A percentile compares a stretch with the other conserved stretches of the same genome.
Evolutionary conservation across 78 protist species (phyloP).

Genomic region (Dictyostelium brefeldianum): DNA sequence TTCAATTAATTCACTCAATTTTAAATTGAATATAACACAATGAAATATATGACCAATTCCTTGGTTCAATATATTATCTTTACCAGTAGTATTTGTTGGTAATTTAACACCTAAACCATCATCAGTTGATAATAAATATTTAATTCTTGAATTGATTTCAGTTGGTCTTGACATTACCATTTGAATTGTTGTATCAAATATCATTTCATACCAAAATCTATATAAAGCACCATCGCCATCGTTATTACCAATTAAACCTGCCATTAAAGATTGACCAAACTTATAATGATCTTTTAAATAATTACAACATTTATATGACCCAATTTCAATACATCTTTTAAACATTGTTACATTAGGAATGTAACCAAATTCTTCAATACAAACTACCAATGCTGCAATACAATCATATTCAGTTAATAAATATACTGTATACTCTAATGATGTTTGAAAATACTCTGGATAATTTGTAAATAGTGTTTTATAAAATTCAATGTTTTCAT

Average conservation of each 20-base stretch:
- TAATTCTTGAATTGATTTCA: neutral
- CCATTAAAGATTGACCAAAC: no score
- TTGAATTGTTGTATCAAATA: neutral
- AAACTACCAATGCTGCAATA: neutral
- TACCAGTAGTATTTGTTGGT: neutral
- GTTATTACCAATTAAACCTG: neutral
- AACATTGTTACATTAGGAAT: neutral
- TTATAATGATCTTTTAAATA: neutral
- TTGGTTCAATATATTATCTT: neutral
- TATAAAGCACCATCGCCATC: neutral
- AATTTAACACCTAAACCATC: neutral
- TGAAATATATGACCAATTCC: neutral
- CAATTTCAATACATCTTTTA: conserved; percentile 8
- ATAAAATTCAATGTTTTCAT: neutral
- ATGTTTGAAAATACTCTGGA: neutral
- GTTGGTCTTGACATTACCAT: neutral
- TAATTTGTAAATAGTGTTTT: neutral
- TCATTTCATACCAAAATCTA: neutral
- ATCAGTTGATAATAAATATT: no score
- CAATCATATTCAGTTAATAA: neutral
- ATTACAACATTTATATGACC: neutral
- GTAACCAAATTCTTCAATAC: neutral
- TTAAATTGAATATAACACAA: neutral
- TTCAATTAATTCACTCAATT: neutral
- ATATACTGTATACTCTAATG: neutral